Evolutionary conservation across 2,329 filamentous ascomycete species (phyloP), one percentile per base, ranked within the genome.

Genomic region (Botrytis aclada): DNA sequence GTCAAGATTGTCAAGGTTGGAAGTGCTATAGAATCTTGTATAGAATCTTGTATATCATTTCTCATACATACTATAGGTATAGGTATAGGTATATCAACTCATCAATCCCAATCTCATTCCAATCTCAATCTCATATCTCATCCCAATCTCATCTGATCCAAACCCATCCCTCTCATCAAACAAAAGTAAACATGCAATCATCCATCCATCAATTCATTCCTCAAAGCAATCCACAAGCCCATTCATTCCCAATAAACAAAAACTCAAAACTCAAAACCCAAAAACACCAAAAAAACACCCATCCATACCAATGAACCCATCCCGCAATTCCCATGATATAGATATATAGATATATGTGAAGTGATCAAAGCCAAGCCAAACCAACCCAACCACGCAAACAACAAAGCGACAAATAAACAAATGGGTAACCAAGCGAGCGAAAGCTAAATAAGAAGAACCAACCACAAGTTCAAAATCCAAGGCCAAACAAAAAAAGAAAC

Each of bases 171-270:
- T 56, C n/a, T 25, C n/a, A n/a, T 9, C 60, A 56, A 56, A 29
- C 60, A 16, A 62, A 62, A 6, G 5, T 18, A 62, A 14, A 41
- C 34, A 39, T n/a, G 1, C 29, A n/a, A n/a, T n/a, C 20, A 61
- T 61, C 2, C 32, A 37, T 61, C 5, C 56, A 34, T 60, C 29
- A 34, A 39, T 14, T 14, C 20, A 25, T 61, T 10, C 22, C 25
- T 8, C 32, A 61, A 25, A 12, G 4, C 32, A 61, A 39, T 8
- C 58, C 32, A 39, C 22, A 61, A 10, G 5, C 12, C 10, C 9
- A 0, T 32, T 12, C 9, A 0, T 32, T 12, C 6, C 20, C 8
- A 14, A 22, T 0, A 58, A 4, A 4, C 18, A 22, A 60, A 34
- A 3, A 34, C 34, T 20, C 41, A 58, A 8, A 58, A n/a, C n/a